phyloP scores from a whole-genome alignment of 2,329 filamentous ascomycete species.

The Hypoxylon sp. region DNA sequence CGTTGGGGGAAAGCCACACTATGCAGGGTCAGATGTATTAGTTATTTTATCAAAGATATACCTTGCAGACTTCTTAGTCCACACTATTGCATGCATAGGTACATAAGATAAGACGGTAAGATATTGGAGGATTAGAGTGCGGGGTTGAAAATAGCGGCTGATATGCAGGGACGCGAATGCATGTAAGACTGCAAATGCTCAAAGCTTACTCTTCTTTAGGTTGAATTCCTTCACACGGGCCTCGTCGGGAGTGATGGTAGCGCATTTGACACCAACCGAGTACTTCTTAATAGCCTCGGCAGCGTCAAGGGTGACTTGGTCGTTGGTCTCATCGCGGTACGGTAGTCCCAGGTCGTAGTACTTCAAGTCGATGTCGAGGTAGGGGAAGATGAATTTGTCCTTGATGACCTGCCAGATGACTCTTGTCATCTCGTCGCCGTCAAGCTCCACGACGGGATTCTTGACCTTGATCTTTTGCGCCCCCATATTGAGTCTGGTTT shows the following conservation, averaged over 20 bases:
- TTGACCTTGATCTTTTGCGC: slow-evolving; percentile 97
- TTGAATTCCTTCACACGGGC: slow-evolving; percentile 97
- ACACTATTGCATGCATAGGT: slow-evolving; percentile 2
- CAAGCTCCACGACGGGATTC: slow-evolving; percentile 98
- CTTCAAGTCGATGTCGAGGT: slow-evolving; percentile 97
- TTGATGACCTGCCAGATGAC: slow-evolving; percentile 99
- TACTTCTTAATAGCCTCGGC: slow-evolving; percentile 99
- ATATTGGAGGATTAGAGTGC: slow-evolving; percentile 26
- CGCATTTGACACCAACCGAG: slow-evolving; percentile 98
- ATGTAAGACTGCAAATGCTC: slow-evolving; percentile 41
- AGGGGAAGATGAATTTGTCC: slow-evolving; percentile 97
- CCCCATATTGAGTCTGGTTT: slow-evolving; percentile 68
- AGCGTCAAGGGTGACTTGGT: slow-evolving; percentile 94
- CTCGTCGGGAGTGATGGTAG: slow-evolving; percentile 98
- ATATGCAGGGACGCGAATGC: slow-evolving; percentile 37
- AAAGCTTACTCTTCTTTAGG: slow-evolving; percentile 89
- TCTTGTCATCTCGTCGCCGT: slow-evolving; percentile 96
- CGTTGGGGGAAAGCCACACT: slow-evolving; percentile 99
- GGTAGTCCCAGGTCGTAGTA: slow-evolving; percentile 95
- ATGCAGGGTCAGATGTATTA: slow-evolving; percentile 37
- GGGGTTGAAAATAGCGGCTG: slow-evolving; percentile 30
- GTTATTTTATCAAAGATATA: slow-evolving; percentile 17
- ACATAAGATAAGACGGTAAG: slow-evolving; percentile 11
- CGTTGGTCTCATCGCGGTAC: slow-evolving; percentile 96
- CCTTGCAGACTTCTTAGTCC: slow-evolving; percentile 5